These are phyloP conservation scores for Exophiala sp. DNA, from an alignment of 2,329 filamentous ascomycete genomes.

Conservation along the genomic window DNA sequence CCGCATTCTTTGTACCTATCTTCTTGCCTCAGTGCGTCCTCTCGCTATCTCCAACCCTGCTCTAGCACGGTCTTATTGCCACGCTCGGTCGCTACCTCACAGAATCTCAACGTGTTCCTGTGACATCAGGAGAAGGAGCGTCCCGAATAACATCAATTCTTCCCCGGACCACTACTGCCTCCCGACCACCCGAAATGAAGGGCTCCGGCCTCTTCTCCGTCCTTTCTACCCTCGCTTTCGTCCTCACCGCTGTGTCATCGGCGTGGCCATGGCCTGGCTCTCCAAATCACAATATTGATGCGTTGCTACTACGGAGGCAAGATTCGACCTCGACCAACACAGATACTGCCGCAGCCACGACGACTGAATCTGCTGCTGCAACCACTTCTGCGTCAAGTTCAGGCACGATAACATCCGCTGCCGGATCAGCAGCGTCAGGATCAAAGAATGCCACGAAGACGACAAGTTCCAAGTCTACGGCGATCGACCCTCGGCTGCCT, in stretches of 20 bases:
- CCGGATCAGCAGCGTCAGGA: slow-evolving; percentile 14
- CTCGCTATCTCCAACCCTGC: slow-evolving; percentile 7
- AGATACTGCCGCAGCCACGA: slow-evolving; percentile 6
- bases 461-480: slow-evolving; percentile 34
- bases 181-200: slow-evolving; percentile 17
- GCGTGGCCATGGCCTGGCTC: slow-evolving; percentile 34
- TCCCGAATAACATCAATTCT: background rate
- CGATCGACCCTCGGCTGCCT: slow-evolving; percentile 52
- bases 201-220: slow-evolving; percentile 22
- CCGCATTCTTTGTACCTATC: background rate
- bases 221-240: slow-evolving; percentile 25
- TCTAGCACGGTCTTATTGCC: background rate
- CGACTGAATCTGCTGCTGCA: slow-evolving; percentile 10
- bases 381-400: background rate
- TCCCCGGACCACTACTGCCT: background rate
- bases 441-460: slow-evolving; percentile 18
- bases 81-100: too few relatives aligned
- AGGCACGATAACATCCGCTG: slow-evolving; percentile 4
- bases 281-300: slow-evolving; percentile 23
- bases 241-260: slow-evolving; percentile 28
- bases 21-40: slow-evolving; percentile 11
- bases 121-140: too few relatives aligned
- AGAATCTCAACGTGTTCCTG: too few relatives aligned
- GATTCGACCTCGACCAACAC: slow-evolving; percentile 13
- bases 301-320: slow-evolving; percentile 28